Evolutionary conservation across 805 yeast species (phyloP).

Genomic region (Metschnikowia gelsemii): DNA sequence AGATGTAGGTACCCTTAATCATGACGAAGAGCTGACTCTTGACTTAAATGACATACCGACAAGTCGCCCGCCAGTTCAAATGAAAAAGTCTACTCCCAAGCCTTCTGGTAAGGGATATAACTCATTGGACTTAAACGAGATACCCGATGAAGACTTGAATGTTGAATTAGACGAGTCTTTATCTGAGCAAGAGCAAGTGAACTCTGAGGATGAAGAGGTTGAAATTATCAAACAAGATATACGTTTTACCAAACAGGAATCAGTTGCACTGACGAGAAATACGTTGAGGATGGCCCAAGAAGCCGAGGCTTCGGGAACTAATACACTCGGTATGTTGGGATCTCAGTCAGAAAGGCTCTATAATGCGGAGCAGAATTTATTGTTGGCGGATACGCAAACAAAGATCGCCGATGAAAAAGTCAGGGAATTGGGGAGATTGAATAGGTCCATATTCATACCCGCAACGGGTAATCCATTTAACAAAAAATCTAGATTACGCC

Average conservation of each 20-base stretch:
- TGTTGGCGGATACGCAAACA: slow-evolving; percentile 78
- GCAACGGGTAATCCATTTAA: slow-evolving; percentile 84
- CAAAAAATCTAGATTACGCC: slow-evolving; percentile 68
- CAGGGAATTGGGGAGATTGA: slow-evolving; percentile 71
- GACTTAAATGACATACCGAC: slow-evolving; percentile 42
- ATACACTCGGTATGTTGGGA: slow-evolving; percentile 89
- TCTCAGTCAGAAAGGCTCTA: slow-evolving; percentile 87
- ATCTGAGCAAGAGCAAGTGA: slow-evolving; percentile 42
- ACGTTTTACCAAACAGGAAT: slow-evolving; percentile 80
- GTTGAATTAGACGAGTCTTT: slow-evolving; percentile 36
- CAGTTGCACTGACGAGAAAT: slow-evolving; percentile 81
- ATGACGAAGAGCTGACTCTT: slow-evolving; percentile 34
- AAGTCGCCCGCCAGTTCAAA: slow-evolving; percentile 25
- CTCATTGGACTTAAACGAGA: slow-evolving; percentile 33
- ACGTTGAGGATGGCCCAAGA: slow-evolving; percentile 59
- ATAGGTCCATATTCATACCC: slow-evolving; percentile 79
- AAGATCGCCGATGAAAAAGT: slow-evolving; percentile 81
- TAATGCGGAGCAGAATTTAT: slow-evolving; percentile 73
- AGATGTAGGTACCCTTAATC: neutral
- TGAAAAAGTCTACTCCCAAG: slow-evolving; percentile 25
- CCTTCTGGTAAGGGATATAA: slow-evolving; percentile 22
- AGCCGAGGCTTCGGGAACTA: slow-evolving; percentile 49
- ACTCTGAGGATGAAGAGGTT: slow-evolving; percentile 80
- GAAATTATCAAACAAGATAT: slow-evolving; percentile 82
- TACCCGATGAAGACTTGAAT: slow-evolving; percentile 36